phyloP scores from a whole-genome alignment of 108 stramenopile genomes.

The Pelagomonas calceolata region DNA sequence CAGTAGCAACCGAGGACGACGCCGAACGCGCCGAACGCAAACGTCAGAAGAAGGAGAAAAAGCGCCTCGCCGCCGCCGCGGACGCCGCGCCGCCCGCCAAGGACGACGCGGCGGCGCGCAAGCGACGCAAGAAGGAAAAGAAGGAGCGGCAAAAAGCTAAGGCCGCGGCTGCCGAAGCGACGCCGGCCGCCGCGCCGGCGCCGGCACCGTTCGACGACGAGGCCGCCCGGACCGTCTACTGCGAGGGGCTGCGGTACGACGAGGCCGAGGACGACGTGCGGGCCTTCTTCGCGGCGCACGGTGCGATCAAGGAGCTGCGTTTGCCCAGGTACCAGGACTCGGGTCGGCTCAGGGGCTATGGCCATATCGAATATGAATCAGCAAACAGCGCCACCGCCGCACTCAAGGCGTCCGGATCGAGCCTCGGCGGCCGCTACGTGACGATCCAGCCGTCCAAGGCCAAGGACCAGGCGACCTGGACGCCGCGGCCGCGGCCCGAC shows the following conservation, averaged over 20 bases:
- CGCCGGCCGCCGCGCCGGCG: too few relatives aligned
- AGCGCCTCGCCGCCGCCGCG: too few relatives aligned
- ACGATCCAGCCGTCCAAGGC: constrained; percentile 57
- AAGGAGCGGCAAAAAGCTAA: too few relatives aligned
- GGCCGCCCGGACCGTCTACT: constrained; percentile 53
- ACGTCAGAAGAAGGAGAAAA: too few relatives aligned
- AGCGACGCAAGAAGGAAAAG: too few relatives aligned
- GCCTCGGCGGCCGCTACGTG: constrained; percentile 66
- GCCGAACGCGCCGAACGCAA: too few relatives aligned
- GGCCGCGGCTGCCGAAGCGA: too few relatives aligned
- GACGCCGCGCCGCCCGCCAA: too few relatives aligned
- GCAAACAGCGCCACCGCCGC: constrained; percentile 40
- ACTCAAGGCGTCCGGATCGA: constrained; percentile 49
- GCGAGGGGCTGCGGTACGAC: constrained; percentile 80
- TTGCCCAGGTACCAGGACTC: constrained; percentile 83
- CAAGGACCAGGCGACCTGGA: constrained; percentile 30
- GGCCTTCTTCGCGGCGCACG: constrained; percentile 50
- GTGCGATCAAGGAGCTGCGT: constrained; percentile 59
- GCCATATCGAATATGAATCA: constrained; percentile 71
- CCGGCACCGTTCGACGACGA: too few relatives aligned
- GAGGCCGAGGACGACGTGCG: constrained; percentile 53
- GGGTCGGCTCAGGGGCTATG: constrained; percentile 78
- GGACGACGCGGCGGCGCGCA: too few relatives aligned
- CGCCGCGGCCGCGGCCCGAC: constrained; percentile 30
- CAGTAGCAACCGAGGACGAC: too few relatives aligned